Conservation (phyloP, 2,329 filamentous ascomycete genomes). For the Aspergillus sp. region DNA sequence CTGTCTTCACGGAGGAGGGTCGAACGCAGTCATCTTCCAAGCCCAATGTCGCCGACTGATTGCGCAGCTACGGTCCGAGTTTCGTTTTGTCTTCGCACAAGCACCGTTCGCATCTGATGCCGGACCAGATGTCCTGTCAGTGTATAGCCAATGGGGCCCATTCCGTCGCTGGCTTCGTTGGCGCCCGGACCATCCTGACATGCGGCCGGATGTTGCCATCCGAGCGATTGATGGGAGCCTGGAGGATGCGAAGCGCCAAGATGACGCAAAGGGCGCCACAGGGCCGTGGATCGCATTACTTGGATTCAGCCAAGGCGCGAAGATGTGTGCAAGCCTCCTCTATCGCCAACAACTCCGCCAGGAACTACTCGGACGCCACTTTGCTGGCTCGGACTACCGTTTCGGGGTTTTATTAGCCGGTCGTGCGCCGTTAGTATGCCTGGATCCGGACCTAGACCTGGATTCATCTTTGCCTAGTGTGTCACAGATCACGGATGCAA, state of each 20-base stretch:
- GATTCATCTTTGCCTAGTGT: neutral
- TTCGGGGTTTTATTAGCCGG: constrained; percentile 65
- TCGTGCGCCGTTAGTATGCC: constrained; percentile 55
- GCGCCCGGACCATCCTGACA: constrained; percentile 54
- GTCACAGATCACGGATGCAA: neutral
- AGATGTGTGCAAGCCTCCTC: constrained; percentile 59
- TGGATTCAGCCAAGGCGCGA: constrained; percentile 67
- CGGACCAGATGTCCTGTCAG: constrained; percentile 60
- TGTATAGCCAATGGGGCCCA: constrained; percentile 65
- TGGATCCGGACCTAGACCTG: neutral
- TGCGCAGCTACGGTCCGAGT: constrained; percentile 51
- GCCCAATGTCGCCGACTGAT: constrained; percentile 62
- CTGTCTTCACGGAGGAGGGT: constrained; percentile 77
- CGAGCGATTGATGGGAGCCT: constrained; percentile 35
- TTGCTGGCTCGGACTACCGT: constrained; percentile 45
- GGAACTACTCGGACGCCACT: too few relatives aligned
- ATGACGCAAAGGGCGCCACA: constrained; percentile 49
- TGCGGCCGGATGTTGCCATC: constrained; percentile 44
- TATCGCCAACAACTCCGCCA: constrained; percentile 56
- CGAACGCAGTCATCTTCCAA: constrained; percentile 67
- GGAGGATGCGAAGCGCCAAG: constrained; percentile 45
- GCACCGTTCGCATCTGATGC: constrained; percentile 63
- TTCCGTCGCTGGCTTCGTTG: constrained; percentile 65
- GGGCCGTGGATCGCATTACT: constrained; percentile 61
- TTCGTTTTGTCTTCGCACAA: constrained; percentile 71